Evolutionary conservation across 805 yeast genomes (phyloP), one percentile per base, ranked within the genome.

Genomic region (Ogataea corticis): DNA sequence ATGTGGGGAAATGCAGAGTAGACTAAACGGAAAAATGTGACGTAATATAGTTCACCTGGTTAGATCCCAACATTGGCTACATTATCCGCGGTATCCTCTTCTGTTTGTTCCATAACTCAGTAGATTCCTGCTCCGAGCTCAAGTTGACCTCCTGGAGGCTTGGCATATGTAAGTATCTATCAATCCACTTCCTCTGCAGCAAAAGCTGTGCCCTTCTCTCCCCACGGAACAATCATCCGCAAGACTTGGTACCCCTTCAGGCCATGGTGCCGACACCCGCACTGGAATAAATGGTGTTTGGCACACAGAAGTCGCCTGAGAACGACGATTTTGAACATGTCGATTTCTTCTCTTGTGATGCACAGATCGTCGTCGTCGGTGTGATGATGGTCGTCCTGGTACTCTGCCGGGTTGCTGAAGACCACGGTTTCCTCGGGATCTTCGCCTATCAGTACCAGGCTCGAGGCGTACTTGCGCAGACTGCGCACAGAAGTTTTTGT

Each of bases 221-320:
- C 31, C 31, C 15, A 27, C n/a, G 31, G 31, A 23, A 35, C 15
- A 14, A 28, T 18, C 40, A 7, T 13, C 32, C n/a, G 19, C 33
- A 38, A 14, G 6, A 31, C 34, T 25, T 37, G 15, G 43, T 44
- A 36, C 46, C 52, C 34, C 31, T 51, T 44, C 9, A 50, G 33
- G 10, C 44, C 46, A 33, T 38, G 23, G 11, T 54, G 42, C 21
- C 48, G 45, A 38, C 62, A 58, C 9, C 49, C 45, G 45, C 66
- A 62, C 38, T 54, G 61, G 38, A 59, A 50, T 25, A 56, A 43
- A 18, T 58, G 55, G 40, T 63, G 66, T 29, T 53, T 57, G 6
- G 66, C 59, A 46, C 65, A 62, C 18, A 46, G 38, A 4, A 61
- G 42, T 29, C 54, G 48, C 21, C 51, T 36, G 32, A 58, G 37